Conservation (phyloP, 148 eudicot genomes). For the Cornus kousa region DNA sequence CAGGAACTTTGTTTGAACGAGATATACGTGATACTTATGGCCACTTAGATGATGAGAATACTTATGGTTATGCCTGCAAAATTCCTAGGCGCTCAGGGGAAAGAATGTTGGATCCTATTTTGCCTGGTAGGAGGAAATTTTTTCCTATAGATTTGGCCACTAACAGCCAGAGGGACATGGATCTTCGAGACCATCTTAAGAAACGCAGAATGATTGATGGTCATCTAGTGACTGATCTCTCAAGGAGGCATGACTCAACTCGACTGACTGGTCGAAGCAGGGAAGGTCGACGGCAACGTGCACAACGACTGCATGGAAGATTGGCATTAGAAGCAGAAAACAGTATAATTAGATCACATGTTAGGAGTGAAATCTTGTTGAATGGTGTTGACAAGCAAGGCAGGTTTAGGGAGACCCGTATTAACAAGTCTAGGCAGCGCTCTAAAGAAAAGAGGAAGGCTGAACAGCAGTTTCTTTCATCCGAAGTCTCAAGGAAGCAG, state of each 20-base stretch:
- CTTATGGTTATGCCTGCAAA: conserved; percentile 11
- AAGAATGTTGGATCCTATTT: conserved; percentile 22
- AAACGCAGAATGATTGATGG: conserved; percentile 36
- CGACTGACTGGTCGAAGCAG: conserved; percentile 22
- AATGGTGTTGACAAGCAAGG: conserved; percentile 12
- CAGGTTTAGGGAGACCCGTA: conserved; percentile 25
- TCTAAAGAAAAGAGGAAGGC: conserved; percentile 28
- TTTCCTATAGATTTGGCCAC: conserved; percentile 24
- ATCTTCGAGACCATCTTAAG: conserved; percentile 50
- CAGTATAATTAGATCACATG: conserved; percentile 21
- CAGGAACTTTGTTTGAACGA: conserved; percentile 17
- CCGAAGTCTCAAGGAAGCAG: conserved; percentile 26
- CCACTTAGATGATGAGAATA: conserved; percentile 24
- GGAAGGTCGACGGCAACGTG: conserved; percentile 24
- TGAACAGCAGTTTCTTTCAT: conserved; percentile 13
- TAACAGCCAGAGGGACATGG: conserved; percentile 28
- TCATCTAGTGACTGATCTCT: conserved; percentile 21
- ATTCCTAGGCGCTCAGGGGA: conserved; percentile 22
- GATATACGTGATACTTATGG: conserved; percentile 26
- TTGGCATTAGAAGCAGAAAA: conserved; percentile 33
- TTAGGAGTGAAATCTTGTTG: conserved; percentile 14
- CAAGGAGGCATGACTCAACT: conserved; percentile 24
- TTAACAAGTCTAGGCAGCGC: conserved; percentile 23
- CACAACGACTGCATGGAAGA: conserved; percentile 23
- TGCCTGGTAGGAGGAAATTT: conserved; percentile 35